These are phyloP conservation scores for Carex myosuroides DNA, from an alignment of 176 grass and related monocot genomes.

Conservation along the genomic window DNA sequence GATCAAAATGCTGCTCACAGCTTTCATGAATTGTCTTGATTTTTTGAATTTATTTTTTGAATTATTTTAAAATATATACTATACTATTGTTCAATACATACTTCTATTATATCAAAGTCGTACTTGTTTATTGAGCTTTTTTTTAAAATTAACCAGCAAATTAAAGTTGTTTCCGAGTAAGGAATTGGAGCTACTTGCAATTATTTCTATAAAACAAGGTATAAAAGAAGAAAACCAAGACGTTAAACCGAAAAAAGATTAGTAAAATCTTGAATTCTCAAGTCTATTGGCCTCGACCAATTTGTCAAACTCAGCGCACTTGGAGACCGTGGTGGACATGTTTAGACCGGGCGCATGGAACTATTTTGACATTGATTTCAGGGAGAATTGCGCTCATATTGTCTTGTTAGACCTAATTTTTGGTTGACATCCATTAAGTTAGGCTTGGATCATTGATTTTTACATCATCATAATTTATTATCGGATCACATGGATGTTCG, in stretches of 20 bases:
- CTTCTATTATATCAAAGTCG: too few relatives aligned
- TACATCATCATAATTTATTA: not conserved
- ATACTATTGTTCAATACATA: too few relatives aligned
- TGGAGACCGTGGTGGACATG: not conserved
- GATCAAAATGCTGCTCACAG: too few relatives aligned
- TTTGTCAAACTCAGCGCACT: not conserved
- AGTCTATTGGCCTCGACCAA: not conserved
- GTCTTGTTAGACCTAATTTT: not conserved
- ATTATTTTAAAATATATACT: too few relatives aligned
- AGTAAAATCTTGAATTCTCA: not conserved
- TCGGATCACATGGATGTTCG: not conserved
- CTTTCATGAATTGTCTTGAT: too few relatives aligned
- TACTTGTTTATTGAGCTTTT: too few relatives aligned
- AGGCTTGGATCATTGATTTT: not conserved
- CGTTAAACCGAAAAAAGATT: not conserved
- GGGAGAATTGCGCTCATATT: not conserved
- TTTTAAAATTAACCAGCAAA: too few relatives aligned
- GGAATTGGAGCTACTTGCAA: too few relatives aligned
- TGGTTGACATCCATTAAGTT: not conserved
- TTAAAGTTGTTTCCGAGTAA: too few relatives aligned
- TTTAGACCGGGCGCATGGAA: not conserved
- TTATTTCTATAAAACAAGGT: not conserved
- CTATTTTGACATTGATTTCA: not conserved
- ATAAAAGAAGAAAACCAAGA: not conserved
- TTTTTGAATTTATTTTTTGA: too few relatives aligned